Evolutionary conservation across 768 basidiomycete species (phyloP).

Genomic region (Phanerochaete carnosa): DNA sequence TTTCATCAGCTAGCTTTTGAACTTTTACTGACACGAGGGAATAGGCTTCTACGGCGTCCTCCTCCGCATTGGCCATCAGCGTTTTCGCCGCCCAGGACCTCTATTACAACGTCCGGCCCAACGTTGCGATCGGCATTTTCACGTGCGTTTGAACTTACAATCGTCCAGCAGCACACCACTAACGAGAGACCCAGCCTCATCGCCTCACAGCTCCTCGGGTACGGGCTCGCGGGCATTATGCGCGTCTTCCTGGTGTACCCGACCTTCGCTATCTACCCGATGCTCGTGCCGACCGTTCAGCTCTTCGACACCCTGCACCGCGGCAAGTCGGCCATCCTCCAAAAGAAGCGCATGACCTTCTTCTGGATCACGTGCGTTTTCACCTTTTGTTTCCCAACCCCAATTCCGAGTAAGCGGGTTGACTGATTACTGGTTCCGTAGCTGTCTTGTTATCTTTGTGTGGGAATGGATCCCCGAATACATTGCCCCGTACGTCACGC

Average conservation of each 20-base stretch:
- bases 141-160: constrained; percentile 27
- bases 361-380: constrained; percentile 27
- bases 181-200: constrained; percentile 19
- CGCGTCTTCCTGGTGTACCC: constrained; percentile 50
- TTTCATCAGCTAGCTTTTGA: not conserved
- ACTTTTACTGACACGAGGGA: not conserved
- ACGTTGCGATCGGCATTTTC: constrained; percentile 27
- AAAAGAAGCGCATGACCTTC: constrained; percentile 32
- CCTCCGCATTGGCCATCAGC: constrained; percentile 23
- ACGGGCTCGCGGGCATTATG: constrained; percentile 35
- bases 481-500: constrained; percentile 17
- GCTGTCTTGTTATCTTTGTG: constrained; percentile 34
- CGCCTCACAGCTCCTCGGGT: constrained; percentile 28
- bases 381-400: not conserved
- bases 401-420: not conserved
- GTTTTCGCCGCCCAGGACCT: constrained; percentile 24
- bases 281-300: constrained; percentile 37
- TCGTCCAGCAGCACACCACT: not conserved
- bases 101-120: constrained; percentile 34
- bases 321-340: constrained; percentile 33
- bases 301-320: constrained; percentile 42
- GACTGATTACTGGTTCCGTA: not conserved
- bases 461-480: constrained; percentile 42
- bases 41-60: constrained; percentile 19
- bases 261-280: constrained; percentile 43